phyloP scores from a whole-genome alignment of 306 rosid genomes.

The Begonia loranthoides region DNA sequence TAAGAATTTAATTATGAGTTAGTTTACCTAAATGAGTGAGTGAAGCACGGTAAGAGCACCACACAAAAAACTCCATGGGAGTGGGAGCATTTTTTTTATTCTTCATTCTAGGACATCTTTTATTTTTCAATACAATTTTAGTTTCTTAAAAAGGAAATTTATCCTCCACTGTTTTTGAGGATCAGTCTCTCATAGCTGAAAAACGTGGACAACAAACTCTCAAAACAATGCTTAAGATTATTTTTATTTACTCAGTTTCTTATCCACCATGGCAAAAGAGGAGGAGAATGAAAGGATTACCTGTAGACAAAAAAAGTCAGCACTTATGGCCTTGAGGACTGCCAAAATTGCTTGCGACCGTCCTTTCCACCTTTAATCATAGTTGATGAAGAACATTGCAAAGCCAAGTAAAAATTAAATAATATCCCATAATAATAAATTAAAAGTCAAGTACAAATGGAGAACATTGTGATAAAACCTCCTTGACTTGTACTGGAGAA shows the following conservation, averaged over 20 bases:
- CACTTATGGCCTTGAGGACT: constrained; percentile 46
- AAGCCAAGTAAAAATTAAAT: not conserved
- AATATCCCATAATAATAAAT: not conserved
- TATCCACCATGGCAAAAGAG: not conserved
- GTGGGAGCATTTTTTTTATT: too few species aligned
- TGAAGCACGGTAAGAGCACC: too few species aligned
- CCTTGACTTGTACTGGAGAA: not conserved
- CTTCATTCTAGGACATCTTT: too few species aligned
- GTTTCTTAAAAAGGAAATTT: not conserved
- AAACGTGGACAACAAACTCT: not conserved
- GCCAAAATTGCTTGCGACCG: constrained; percentile 58
- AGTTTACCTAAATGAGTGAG: too few species aligned
- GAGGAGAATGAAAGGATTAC: constrained; percentile 14
- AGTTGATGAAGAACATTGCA: constrained; percentile 3
- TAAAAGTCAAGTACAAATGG: not conserved
- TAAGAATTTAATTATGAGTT: too few species aligned
- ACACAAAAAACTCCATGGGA: too few species aligned
- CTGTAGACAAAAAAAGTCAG: constrained; percentile 89
- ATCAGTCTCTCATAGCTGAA: not conserved
- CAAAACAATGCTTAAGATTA: too few species aligned
- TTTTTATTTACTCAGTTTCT: too few species aligned
- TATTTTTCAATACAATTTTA: too few species aligned
- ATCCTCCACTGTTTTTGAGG: not conserved
- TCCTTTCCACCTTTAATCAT: constrained; percentile 54
- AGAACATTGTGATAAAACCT: too few species aligned